phyloP scores from a whole-genome alignment of 2,329 filamentous ascomycete species.

The Pestalotiopsis sp. region DNA sequence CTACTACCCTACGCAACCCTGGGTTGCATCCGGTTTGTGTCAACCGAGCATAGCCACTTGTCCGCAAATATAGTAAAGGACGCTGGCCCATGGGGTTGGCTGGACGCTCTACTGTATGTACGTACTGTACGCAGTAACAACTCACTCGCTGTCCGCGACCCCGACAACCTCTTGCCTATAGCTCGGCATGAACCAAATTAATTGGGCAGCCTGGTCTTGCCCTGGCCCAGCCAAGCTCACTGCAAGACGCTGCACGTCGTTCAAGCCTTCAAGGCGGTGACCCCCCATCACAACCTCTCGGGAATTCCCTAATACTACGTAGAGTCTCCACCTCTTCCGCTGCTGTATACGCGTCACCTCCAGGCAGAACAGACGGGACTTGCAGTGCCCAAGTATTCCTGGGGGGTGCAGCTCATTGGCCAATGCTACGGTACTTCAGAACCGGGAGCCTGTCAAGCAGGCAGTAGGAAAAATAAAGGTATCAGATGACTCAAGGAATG shows the following conservation, averaged over 20 bases:
- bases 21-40: background rate
- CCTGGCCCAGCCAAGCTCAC: background rate
- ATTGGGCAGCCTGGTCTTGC: background rate
- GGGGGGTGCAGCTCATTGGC: background rate
- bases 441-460: background rate
- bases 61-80: background rate
- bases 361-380: background rate
- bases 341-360: background rate
- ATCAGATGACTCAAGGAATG: background rate
- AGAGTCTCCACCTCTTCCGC: background rate
- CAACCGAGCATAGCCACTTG: background rate
- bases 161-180: background rate
- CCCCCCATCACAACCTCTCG: background rate
- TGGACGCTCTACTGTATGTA: background rate
- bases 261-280: background rate
- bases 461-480: background rate
- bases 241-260: background rate
- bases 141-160: background rate
- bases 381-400: background rate
- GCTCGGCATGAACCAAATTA: background rate
- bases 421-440: background rate
- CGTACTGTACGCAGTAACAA: background rate
- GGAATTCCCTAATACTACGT: background rate
- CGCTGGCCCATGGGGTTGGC: background rate
- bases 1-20: background rate